These are phyloP conservation scores for Solanum virginianum DNA, from an alignment of 257 asterid genomes.

Conservation along the genomic window DNA sequence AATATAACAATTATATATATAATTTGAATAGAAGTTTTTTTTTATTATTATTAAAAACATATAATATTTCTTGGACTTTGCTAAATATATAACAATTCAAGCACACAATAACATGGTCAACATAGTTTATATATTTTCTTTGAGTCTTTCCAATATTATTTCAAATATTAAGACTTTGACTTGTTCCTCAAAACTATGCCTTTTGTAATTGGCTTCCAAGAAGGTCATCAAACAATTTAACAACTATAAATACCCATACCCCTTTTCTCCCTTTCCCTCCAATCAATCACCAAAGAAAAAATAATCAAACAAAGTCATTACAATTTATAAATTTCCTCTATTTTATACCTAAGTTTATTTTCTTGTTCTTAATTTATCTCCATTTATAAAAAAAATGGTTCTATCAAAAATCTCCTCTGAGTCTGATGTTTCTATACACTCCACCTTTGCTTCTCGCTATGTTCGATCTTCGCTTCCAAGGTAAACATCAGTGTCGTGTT, in stretches of 20 bases:
- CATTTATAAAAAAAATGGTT: not conserved
- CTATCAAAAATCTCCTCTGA: not conserved
- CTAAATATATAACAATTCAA: not conserved
- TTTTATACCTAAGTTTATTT: not conserved
- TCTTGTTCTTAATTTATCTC: not conserved
- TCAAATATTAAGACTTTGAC: not conserved
- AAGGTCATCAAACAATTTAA: not conserved
- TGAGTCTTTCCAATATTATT: not conserved
- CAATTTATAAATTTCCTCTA: not conserved
- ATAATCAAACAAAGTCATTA: not conserved
- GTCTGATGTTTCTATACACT: slow-evolving; percentile 5
- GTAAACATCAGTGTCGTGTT: not conserved
- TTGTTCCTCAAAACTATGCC: not conserved
- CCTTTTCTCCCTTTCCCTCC: not conserved
- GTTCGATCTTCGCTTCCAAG: slow-evolving; percentile 10
- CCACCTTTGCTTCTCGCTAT: slow-evolving; percentile 16
- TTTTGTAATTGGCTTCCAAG: not conserved
- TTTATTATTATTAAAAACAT: not conserved
- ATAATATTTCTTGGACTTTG: not conserved
- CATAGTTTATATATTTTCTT: not conserved
- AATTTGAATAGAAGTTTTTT: not conserved
- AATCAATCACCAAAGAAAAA: not conserved
- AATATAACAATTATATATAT: not conserved
- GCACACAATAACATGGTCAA: not conserved
- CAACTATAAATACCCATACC: not conserved